Base-by-base conservation (phyloP, 2,329 filamentous ascomycete species). In the Aspergillus fischeri region DNA sequence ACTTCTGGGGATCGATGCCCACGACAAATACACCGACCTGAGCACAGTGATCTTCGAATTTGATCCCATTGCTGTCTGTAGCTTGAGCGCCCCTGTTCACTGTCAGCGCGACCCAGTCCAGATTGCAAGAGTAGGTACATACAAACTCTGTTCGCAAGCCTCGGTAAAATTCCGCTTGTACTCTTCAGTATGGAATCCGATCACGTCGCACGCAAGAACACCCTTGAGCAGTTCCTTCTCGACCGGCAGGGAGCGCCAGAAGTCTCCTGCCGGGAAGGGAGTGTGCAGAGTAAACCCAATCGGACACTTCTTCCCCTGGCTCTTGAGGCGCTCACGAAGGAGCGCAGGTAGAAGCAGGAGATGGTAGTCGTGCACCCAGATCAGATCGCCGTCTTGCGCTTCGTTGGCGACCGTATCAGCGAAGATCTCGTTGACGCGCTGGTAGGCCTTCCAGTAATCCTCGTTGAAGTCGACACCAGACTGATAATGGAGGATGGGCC, bases 281-380 rank as follows among this genome's bases (percentile, higher is more conserved):
- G 93, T 97, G 75, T 97, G 93, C 27, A 97, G 79, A 78, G 96
- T 97, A 81, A 96, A 97, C 64, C 92, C 92, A 67, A 97, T 92
- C 77, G 92, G 93, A 73, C 95, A 87, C 60, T 91, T 90, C 78
- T 91, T 92, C 32, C 88, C 60, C 80, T 82, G 14, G 14, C 32
- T 66, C 82, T 77, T 62, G 83, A 90, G 90, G 84, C 71, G 62
- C 8, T 95, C 87, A 59, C 92, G 88, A 59, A 97, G 82, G 86
- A 96, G 91, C 70, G 89, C 83, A 17, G 92, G 92, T 21, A 97
- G 81, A n/a, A 97, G 85, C 89, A 97, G 95, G 58, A 97, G 81
- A 74, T 97, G 93, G 77, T 97, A 97, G 76, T 97, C 92, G 75
- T 97, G 92, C 3, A 97, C 89, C 92, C 93, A 97, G 66, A 97